phyloP scores from a whole-genome alignment of 805 yeast species.

The Limtongia smithiae region DNA sequence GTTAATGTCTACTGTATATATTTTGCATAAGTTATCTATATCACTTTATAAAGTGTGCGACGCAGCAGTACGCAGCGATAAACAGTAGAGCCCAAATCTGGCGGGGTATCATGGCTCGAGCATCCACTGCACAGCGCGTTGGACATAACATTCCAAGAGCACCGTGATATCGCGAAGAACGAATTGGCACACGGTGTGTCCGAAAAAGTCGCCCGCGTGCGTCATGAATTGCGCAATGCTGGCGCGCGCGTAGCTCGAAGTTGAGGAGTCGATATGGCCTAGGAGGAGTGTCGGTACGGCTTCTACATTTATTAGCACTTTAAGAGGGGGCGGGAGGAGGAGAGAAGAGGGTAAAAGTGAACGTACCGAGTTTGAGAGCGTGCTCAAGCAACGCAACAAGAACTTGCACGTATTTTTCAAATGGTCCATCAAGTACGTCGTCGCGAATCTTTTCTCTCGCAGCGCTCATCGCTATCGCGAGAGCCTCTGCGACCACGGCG shows the following conservation, averaged over 20 bases:
- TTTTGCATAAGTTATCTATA: too few relatives aligned
- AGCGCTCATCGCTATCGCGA: not conserved
- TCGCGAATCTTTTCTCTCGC: constrained; percentile 4
- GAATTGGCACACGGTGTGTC: constrained; percentile 7
- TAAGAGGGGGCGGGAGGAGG: not conserved
- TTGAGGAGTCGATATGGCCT: not conserved
- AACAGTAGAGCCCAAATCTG: too few relatives aligned
- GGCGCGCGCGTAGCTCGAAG: not conserved
- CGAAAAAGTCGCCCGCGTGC: constrained; percentile 6
- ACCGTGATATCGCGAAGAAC: constrained; percentile 7
- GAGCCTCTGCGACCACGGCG: not conserved
- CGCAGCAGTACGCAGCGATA: too few relatives aligned
- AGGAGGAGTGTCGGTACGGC: not conserved
- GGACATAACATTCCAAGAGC: not conserved
- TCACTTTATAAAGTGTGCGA: too few relatives aligned
- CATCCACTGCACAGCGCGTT: too few relatives aligned
- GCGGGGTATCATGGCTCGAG: too few relatives aligned
- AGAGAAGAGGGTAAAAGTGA: too few relatives aligned
- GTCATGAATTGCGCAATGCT: constrained; percentile 2
- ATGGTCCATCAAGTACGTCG: constrained; percentile 11
- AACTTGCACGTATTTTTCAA: constrained; percentile 6
- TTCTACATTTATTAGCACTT: not conserved
- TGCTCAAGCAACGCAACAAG: constrained; percentile 9
- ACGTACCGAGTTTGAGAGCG: constrained; percentile 1
- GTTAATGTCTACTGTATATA: too few relatives aligned